Conservation (phyloP, 2,329 filamentous ascomycete species). For the Rutstroemia sydowiana region DNA sequence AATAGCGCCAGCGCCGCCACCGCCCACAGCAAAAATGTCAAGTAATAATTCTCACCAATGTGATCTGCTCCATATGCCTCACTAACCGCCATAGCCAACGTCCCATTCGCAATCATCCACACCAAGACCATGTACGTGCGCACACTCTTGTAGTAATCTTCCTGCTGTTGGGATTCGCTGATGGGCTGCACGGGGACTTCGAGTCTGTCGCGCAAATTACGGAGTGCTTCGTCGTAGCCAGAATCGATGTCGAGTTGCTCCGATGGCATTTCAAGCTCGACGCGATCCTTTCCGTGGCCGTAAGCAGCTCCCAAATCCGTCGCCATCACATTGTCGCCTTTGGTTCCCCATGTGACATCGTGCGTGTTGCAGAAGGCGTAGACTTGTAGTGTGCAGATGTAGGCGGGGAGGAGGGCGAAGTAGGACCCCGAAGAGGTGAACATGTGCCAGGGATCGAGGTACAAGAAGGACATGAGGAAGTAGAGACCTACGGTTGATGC, state of each 20-base stretch:
- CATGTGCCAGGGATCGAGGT: conserved; percentile 99
- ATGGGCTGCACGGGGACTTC: conserved; percentile 60
- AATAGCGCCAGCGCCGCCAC: conserved; percentile 84
- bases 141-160: conserved; percentile 97
- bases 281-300: conserved; percentile 57
- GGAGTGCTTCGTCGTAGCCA: conserved; percentile 92
- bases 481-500: conserved; percentile 86
- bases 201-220: conserved; percentile 88
- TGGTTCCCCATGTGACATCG: conserved; percentile 98
- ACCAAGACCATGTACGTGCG: conserved; percentile 95
- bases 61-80: conserved; percentile 71
- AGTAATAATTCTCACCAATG: conserved; percentile 79
- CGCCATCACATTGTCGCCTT: conserved; percentile 91
- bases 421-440: conserved; percentile 88
- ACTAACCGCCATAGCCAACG: conserved; percentile 86
- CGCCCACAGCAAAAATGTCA: conserved; percentile 87
- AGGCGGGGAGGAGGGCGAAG: conserved; percentile 82
- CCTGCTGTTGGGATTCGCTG: conserved; percentile 78
- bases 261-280: conserved; percentile 94
- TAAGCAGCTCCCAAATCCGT: conserved; percentile 87
- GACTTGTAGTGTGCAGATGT: conserved; percentile 95
- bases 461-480: conserved; percentile 92
- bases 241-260: conserved; percentile 98
- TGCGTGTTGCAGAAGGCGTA: conserved; percentile 99
- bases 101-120: conserved; percentile 89